These are phyloP conservation scores for Dillenia suffruticosa DNA, from an alignment of 164 flowering plant species.

Conservation along the genomic window DNA sequence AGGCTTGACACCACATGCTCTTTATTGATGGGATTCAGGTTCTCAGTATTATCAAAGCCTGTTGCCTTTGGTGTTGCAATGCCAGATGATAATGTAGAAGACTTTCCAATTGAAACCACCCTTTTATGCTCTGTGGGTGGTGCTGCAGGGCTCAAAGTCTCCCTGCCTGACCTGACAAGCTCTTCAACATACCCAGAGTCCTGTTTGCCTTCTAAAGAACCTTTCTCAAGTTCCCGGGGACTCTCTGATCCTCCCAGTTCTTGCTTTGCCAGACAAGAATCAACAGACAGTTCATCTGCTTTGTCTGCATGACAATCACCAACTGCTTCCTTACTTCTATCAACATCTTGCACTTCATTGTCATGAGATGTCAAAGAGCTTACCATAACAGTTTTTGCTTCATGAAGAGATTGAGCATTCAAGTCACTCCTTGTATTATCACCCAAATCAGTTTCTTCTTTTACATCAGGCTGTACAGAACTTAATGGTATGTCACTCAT, in stretches of 20 bases:
- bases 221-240: slow-evolving; percentile 20
- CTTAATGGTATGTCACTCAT: slow-evolving; percentile 12
- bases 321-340: slow-evolving; percentile 23
- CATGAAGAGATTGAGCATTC: slow-evolving; percentile 16
- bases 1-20: slow-evolving; percentile 26
- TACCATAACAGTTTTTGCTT: slow-evolving; percentile 12
- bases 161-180: slow-evolving; percentile 19
- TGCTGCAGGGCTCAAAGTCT: slow-evolving; percentile 15
- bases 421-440: slow-evolving; percentile 14
- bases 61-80: slow-evolving; percentile 29
- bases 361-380: slow-evolving; percentile 22
- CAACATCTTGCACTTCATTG: slow-evolving; percentile 22
- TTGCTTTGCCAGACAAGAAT: slow-evolving; percentile 18
- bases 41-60: slow-evolving; percentile 29
- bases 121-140: slow-evolving; percentile 35
- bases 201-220: slow-evolving; percentile 34
- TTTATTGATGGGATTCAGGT: slow-evolving; percentile 22
- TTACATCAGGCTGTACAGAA: slow-evolving; percentile 18
- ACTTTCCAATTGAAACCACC: slow-evolving; percentile 36
- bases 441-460: slow-evolving; percentile 28
- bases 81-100: slow-evolving; percentile 30
- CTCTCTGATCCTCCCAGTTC: slow-evolving; percentile 27
- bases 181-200: slow-evolving; percentile 29
- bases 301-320: slow-evolving; percentile 16
- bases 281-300: slow-evolving; percentile 21